Evolutionary conservation across 2,329 filamentous ascomycete genomes (phyloP).

Genomic region (Teratosphaeriaceae sp.): DNA sequence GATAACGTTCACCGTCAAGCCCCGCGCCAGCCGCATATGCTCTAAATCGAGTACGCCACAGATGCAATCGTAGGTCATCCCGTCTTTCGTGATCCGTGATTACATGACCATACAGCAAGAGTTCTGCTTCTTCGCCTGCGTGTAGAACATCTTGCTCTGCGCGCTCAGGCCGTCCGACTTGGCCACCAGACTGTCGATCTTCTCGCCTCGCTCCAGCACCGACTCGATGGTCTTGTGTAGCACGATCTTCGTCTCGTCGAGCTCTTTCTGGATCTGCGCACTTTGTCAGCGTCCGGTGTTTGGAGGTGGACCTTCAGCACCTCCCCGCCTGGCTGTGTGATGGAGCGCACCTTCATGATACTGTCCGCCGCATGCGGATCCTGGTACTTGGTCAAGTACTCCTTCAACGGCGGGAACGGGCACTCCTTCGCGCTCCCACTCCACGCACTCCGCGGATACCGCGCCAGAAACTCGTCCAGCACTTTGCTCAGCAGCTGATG

Average conservation of each 20-base stretch:
- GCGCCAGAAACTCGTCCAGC: conserved; percentile 75
- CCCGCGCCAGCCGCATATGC: neutral
- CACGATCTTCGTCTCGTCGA: conserved; percentile 96
- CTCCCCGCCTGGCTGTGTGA: no score
- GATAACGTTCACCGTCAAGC: neutral
- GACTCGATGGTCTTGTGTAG: conserved; percentile 95
- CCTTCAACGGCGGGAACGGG: conserved; percentile 66
- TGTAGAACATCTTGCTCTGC: conserved; percentile 98
- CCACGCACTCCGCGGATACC: conserved; percentile 66
- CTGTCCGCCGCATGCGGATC: conserved; percentile 84
- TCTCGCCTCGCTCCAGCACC: conserved; percentile 87
- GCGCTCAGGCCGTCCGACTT: conserved; percentile 88
- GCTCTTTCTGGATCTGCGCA: conserved; percentile 78
- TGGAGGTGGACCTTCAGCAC: no score
- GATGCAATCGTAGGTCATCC: neutral
- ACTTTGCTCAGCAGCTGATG: conserved; percentile 83
- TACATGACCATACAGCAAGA: conserved; percentile 53
- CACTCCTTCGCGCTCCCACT: conserved; percentile 44
- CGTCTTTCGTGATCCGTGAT: neutral
- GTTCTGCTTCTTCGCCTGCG: conserved; percentile 58
- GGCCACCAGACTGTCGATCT: conserved; percentile 86
- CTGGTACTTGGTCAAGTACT: conserved; percentile 74
- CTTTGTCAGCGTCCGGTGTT: conserved; percentile 55
- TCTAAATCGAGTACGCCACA: neutral
- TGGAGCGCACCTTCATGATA: conserved; percentile 47